Evolutionary conservation across 1,284 basidiomycete species (phyloP).

Genomic region (Sporisorium sorghi): DNA sequence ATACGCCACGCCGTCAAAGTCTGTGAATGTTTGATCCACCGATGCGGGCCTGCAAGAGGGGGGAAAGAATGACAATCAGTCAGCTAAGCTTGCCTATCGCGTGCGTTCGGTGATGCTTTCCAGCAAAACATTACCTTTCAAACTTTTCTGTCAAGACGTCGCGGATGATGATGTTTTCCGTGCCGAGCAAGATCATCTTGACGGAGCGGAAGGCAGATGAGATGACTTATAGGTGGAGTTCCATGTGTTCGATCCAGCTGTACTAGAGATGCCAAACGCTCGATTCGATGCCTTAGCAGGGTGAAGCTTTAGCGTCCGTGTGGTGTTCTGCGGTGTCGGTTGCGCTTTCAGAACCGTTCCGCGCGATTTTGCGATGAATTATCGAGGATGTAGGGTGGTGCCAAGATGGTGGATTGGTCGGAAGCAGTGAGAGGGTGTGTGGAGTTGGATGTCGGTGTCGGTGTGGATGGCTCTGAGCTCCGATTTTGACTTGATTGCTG

Average conservation of each 20-base stretch:
- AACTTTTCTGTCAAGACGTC: conserved; percentile 91
- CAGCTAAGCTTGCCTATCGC: not conserved
- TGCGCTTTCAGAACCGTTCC: too few relatives aligned
- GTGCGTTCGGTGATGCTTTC: not conserved
- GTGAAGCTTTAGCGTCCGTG: too few relatives aligned
- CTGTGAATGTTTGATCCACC: conserved; percentile 94
- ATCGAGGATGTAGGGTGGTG: not conserved
- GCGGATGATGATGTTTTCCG: conserved; percentile 81
- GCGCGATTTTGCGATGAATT: too few relatives aligned
- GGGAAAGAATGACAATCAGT: not conserved
- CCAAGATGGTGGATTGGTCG: too few relatives aligned
- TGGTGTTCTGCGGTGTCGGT: too few relatives aligned
- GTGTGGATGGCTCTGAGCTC: conserved; percentile 26
- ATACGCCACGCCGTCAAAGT: conserved; percentile 97
- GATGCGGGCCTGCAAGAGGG: conserved; percentile 78
- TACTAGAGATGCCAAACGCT: too few relatives aligned
- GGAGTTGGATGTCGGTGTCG: not conserved
- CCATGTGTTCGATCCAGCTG: too few relatives aligned
- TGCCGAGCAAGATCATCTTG: conserved; percentile 66
- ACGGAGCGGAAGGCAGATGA: not conserved
- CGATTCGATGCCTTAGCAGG: too few relatives aligned
- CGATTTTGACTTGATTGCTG: not conserved
- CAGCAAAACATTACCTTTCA: conserved; percentile 80
- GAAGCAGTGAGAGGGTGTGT: not conserved
- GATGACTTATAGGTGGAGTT: too few relatives aligned